Evolutionary conservation across 805 yeast genomes (phyloP).

Genomic region (Scheffersomyces spartinae): DNA sequence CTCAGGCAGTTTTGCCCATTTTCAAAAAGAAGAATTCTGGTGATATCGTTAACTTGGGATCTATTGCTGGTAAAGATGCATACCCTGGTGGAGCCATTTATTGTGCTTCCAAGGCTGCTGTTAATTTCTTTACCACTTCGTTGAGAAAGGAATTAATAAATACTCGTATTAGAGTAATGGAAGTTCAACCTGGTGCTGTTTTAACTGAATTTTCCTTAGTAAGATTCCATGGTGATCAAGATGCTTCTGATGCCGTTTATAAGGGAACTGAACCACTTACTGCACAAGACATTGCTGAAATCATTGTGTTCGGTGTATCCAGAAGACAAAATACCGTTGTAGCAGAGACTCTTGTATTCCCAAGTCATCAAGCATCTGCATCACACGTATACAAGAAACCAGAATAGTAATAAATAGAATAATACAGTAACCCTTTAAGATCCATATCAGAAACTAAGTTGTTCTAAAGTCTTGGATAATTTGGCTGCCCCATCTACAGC

Average conservation of each 20-base stretch:
- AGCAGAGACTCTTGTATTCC: slow-evolving; percentile 27
- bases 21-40: slow-evolving; percentile 24
- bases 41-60: slow-evolving; percentile 25
- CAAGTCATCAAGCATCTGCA: slow-evolving; percentile 26
- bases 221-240: slow-evolving; percentile 21
- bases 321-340: slow-evolving; percentile 24
- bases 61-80: slow-evolving; percentile 27
- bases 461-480: slow-evolving; percentile 48
- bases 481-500: slow-evolving; percentile 56
- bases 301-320: slow-evolving; percentile 23
- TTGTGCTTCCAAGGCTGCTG: slow-evolving; percentile 29
- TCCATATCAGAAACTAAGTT: slow-evolving; percentile 55
- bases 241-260: slow-evolving; percentile 20
- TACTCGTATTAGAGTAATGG: slow-evolving; percentile 25
- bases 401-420: slow-evolving; percentile 1
- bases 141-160: slow-evolving; percentile 26
- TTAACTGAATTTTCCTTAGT: slow-evolving; percentile 27
- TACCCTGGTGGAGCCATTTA: slow-evolving; percentile 28
- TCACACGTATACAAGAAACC: slow-evolving; percentile 11
- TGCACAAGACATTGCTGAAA: slow-evolving; percentile 27
- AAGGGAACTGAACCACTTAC: slow-evolving; percentile 22
- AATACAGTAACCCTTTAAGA: too few relatives aligned
- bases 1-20: slow-evolving; percentile 26
- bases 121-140: slow-evolving; percentile 18
- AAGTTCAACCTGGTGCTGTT: slow-evolving; percentile 31